These are phyloP conservation scores for Metarhizium robertsii DNA, from an alignment of 2,329 filamentous ascomycete species.

Conservation along the genomic window DNA sequence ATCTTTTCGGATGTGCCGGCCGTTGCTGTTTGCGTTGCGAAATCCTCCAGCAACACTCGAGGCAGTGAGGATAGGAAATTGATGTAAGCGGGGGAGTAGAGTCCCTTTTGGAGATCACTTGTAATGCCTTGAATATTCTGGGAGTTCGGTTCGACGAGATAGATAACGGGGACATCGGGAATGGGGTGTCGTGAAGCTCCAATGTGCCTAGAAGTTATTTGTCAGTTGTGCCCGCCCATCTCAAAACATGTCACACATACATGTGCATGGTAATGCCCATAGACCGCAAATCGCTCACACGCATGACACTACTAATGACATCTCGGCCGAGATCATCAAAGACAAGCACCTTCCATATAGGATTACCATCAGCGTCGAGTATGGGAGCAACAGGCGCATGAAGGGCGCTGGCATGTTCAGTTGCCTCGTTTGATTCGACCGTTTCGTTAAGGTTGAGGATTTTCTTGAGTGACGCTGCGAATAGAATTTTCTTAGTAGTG, in stretches of 20 bases:
- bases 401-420: slow-evolving; percentile 46
- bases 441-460: slow-evolving; percentile 90
- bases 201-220: slow-evolving; percentile 53
- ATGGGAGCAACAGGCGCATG: slow-evolving; percentile 67
- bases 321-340: slow-evolving; percentile 88
- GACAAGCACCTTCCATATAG: slow-evolving; percentile 95
- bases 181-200: slow-evolving; percentile 77
- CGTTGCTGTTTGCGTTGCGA: slow-evolving; percentile 77
- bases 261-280: slow-evolving; percentile 97
- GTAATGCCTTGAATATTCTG: slow-evolving; percentile 78
- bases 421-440: slow-evolving; percentile 50
- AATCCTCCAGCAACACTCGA: slow-evolving; percentile 84
- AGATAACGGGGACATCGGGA: slow-evolving; percentile 91
- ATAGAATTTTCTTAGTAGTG: slow-evolving; percentile 1
- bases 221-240: not conserved
- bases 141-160: slow-evolving; percentile 82
- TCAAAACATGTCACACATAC: slow-evolving; percentile 38
- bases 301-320: slow-evolving; percentile 91
- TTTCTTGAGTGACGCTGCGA: slow-evolving; percentile 78
- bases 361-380: slow-evolving; percentile 76
- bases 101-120: slow-evolving; percentile 70
- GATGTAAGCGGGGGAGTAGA: slow-evolving; percentile 91
- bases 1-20: slow-evolving; percentile 83
- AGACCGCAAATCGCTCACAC: slow-evolving; percentile 83
- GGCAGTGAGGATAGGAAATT: slow-evolving; percentile 96